These are phyloP conservation scores for Phragmites australis DNA, from an alignment of 176 grass and related monocot species.

Conservation along the genomic window DNA sequence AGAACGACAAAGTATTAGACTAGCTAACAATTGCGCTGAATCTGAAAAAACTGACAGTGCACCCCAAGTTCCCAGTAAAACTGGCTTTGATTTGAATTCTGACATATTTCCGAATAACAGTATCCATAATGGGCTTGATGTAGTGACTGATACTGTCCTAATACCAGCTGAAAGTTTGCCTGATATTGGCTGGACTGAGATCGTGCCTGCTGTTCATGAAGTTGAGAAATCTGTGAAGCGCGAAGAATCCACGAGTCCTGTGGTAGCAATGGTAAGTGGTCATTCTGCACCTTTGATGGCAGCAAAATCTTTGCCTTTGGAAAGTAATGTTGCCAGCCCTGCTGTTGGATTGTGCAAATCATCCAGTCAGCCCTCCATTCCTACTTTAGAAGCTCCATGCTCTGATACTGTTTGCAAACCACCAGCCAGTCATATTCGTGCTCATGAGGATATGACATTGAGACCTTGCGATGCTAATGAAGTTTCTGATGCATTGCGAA, in stretches of 20 bases:
- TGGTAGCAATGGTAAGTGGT: slow-evolving; percentile 4
- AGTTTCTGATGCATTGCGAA: slow-evolving; percentile 20
- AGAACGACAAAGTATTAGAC: slow-evolving; percentile 25
- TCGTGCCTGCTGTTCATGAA: slow-evolving; percentile 20
- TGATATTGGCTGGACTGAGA: not conserved
- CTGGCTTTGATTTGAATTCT: slow-evolving; percentile 48
- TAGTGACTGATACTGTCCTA: slow-evolving; percentile 7
- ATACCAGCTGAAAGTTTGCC: slow-evolving; percentile 22
- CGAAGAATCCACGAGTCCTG: slow-evolving; percentile 28
- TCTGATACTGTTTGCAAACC: slow-evolving; percentile 31
- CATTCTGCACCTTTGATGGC: not conserved
- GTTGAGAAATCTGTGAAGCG: slow-evolving; percentile 34
- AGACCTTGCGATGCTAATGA: slow-evolving; percentile 18
- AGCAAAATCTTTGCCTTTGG: slow-evolving; percentile 16
- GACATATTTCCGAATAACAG: slow-evolving; percentile 23
- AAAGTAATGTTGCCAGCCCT: slow-evolving; percentile 15
- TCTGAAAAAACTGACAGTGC: slow-evolving; percentile 6
- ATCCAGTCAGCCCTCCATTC: slow-evolving; percentile 6
- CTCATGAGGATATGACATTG: slow-evolving; percentile 1
- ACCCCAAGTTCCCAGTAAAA: slow-evolving; percentile 4
- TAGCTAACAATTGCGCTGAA: slow-evolving; percentile 15
- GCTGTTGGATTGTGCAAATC: slow-evolving; percentile 30
- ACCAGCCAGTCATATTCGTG: not conserved
- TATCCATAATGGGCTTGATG: not conserved
- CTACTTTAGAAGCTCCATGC: slow-evolving; percentile 8